Evolutionary conservation across 2,329 filamentous ascomycete species (phyloP), one percentile per base, ranked within the genome.

Genomic region (Emergomyces orientalis): DNA sequence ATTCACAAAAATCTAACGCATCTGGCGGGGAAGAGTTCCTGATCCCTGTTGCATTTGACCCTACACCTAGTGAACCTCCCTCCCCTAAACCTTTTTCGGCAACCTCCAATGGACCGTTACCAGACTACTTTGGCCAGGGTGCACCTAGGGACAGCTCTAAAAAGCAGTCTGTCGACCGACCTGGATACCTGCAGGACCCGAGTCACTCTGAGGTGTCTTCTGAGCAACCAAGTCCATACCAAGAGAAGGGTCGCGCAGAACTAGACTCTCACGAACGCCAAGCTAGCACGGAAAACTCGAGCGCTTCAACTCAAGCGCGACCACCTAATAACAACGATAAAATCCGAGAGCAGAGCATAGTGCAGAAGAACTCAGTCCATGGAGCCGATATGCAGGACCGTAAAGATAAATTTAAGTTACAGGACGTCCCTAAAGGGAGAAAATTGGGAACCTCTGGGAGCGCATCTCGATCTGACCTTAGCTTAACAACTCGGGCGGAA

Each of bases 231-330:
- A 91, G 90, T 19, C 90, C 91, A n/a, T 95, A 91, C 72, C 91
- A 96, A 73, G 90, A 96, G 70, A 94, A 92, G 75, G 85, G 85
- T 1, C 84, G 89, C 4, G 86, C 86, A 0, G 84, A 86, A 2
- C 58, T 59, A 17, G 71, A 72, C 41, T 56, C 68, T 9, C 70
- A 69, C 25, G 73, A 71, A 68, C 70, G 71, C 43, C 68, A 71
- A 65, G 69, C 73, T 32, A 71, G 67, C 5, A 43, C 60, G 9
- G 63, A 62, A 27, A 67, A 63, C n/a, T 61, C 64, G 8, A 47
- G 47, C 32, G 27, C 37, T 19, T 61, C 62, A 9, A 60, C 52
- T 52, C 72, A 73, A 19, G 69, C 73, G 32, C 56, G 65, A 22
- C 45, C 62, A 56, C 60, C 61, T 72, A 73, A 43, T 63, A 66